A percentile compares a stretch with the other conserved stretches of the same genome.
phyloP scores from a whole-genome alignment of 495 filamentous ascomycete species.

The Hypoxylon fuscum region DNA sequence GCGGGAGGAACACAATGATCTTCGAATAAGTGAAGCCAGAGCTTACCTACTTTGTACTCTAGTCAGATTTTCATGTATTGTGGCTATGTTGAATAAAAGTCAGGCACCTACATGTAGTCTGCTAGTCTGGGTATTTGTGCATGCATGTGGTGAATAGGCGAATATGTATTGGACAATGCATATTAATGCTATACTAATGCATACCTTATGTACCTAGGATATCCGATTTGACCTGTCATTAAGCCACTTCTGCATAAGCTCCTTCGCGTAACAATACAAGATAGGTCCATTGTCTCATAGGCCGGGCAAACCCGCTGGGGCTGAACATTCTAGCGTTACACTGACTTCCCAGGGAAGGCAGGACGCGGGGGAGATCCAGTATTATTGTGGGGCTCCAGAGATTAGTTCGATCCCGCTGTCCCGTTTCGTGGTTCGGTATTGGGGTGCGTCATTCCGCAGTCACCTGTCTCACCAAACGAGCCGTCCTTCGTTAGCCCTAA shows the following conservation, averaged over 20 bases:
- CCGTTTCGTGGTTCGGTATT: slow-evolving; percentile 5
- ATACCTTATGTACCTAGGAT: no score
- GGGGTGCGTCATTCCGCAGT: slow-evolving; percentile 28
- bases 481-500: slow-evolving; percentile 24
- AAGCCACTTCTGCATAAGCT: not conserved
- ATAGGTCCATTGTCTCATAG: no score
- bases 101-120: not conserved
- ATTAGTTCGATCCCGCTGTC: not conserved
- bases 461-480: slow-evolving; percentile 23
- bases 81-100: slow-evolving; percentile 8
- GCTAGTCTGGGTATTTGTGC: no score
- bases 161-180: no score
- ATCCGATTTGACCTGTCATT: no score
- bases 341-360: not conserved
- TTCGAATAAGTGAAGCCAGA: slow-evolving; percentile 1
- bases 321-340: not conserved
- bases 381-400: not conserved
- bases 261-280: no score
- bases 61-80: not conserved
- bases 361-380: slow-evolving; percentile 1
- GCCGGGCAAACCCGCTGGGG: not conserved
- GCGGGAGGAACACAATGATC: not conserved
- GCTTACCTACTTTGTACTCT: no score
- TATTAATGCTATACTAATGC: no score
- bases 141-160: no score